Evolutionary conservation across 108 stramenopile species (phyloP), one percentile per base, ranked within the genome.

Genomic region (Craspedostauros australis): DNA sequence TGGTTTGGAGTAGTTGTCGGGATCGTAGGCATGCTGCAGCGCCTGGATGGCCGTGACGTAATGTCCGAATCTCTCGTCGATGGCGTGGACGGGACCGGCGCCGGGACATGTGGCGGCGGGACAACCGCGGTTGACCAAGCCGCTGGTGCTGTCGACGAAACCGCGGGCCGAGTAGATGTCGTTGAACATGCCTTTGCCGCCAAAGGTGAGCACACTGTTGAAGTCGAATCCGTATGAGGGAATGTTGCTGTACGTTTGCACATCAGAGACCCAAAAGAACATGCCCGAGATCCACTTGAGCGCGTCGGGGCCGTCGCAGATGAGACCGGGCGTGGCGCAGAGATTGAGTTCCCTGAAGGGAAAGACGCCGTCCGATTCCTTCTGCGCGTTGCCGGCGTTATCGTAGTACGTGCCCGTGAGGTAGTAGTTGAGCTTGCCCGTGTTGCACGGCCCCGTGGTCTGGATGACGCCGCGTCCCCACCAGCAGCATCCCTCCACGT

Each of bases 401-500:
- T 68, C 16, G 69, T 51, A 28, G 47, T n/a, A n/a, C n/a, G n/a
- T n/a, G n/a, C n/a, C n/a, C n/a, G n/a, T n/a, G n/a, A n/a, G n/a
- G n/a, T n/a, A 74, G 34, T 65, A 62, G 39, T 74, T 74, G 0
- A 74, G 46, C 33, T 74, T 74, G 29, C 73, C 73, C 32, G 62
- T 69, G 41, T 54, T 54, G 46, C 73, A 74, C 9, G 59, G 38
- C 14, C 73, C 73, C 12, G 53, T 39, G 0, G 56, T 52, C 5
- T 58, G 63, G 7, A 74, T 40, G 1, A 54, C 46, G 19, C 73
- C 73, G 54, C 73, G 41, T 14, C 73, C 73, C 73, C 73, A 74
- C 63, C 68, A 74, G 39, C 73, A 74, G 57, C 73, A 73, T 3
- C 72, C 74, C 43, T 71, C 69, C 4, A 75, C 70, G 47, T 75